Conservation (phyloP, 352 stramenopile species). For the Peronospora destructor region DNA sequence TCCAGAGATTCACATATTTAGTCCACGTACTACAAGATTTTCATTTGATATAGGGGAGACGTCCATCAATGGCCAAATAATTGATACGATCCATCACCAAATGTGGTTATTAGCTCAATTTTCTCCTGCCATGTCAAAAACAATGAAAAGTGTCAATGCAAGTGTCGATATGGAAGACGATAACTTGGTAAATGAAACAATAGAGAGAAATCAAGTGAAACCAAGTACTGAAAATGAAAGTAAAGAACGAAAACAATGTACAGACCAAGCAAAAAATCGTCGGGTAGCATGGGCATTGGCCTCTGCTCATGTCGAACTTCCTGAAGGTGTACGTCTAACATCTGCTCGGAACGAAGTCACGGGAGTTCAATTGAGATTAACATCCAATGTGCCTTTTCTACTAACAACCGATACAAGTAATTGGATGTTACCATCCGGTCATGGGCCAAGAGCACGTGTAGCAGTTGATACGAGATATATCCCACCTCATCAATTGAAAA, state of each 20-base stretch:
- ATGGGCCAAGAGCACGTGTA: slow-evolving; percentile 51
- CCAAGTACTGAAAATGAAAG: not conserved
- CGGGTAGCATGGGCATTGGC: slow-evolving; percentile 33
- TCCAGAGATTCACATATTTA: not conserved
- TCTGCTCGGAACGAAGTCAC: slow-evolving; percentile 48
- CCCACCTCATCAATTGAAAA: slow-evolving; percentile 35
- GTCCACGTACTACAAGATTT: slow-evolving; percentile 13
- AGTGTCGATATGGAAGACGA: slow-evolving; percentile 38
- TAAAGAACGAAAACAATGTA: not conserved
- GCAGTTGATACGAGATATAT: slow-evolving; percentile 49
- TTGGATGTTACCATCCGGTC: slow-evolving; percentile 49
- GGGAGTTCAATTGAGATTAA: slow-evolving; percentile 46
- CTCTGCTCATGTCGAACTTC: slow-evolving; percentile 24
- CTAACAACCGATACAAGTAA: slow-evolving; percentile 47
- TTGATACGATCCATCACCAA: not conserved
- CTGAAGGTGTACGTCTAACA: slow-evolving; percentile 40
- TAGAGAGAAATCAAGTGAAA: slow-evolving; percentile 11
- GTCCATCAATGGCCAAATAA: not conserved
- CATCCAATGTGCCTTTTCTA: slow-evolving; percentile 49
- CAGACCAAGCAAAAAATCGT: slow-evolving; percentile 9
- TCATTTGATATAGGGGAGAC: slow-evolving; percentile 25
- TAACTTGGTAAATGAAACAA: slow-evolving; percentile 32
- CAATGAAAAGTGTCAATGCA: slow-evolving; percentile 19
- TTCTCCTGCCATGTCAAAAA: slow-evolving; percentile 49
- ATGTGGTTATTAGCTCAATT: slow-evolving; percentile 52